Percentiles rank a stretch among this genome's conserved stretches.
These are phyloP conservation scores for Paracamarosporium sp. DNA, from an alignment of 2,329 filamentous ascomycete genomes.

Conservation along the genomic window DNA sequence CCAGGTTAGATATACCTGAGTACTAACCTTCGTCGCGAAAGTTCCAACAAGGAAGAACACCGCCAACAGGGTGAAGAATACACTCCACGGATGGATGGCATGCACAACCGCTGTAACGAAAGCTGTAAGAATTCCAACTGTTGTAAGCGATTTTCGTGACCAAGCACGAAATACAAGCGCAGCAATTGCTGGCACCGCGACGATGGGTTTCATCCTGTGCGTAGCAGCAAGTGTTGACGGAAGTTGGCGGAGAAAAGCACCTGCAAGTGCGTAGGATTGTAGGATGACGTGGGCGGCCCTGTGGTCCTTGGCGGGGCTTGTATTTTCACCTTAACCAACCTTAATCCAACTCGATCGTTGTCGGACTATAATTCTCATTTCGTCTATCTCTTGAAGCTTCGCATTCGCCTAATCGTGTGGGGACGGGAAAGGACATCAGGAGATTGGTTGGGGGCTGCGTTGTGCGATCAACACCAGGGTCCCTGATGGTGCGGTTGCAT, in stretches of 20 bases:
- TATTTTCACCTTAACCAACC: not conserved
- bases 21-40: constrained; percentile 75
- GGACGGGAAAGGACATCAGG: not conserved
- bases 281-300: not conserved
- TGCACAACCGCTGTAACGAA: constrained; percentile 77
- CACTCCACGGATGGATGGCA: constrained; percentile 88
- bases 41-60: constrained; percentile 90
- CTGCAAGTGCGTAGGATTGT: not conserved
- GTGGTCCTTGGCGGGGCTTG: not conserved
- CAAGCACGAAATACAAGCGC: constrained; percentile 49
- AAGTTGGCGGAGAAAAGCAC: not conserved
- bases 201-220: constrained; percentile 35
- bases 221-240: constrained; percentile 11
- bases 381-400: not conserved
- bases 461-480: not conserved
- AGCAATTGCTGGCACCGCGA: constrained; percentile 41
- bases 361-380: not conserved
- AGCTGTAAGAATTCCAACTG: constrained; percentile 75
- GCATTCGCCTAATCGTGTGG: not conserved
- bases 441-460: not conserved
- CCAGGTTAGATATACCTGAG: not conserved
- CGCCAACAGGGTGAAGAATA: constrained; percentile 84
- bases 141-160: constrained; percentile 71
- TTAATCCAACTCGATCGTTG: not conserved
- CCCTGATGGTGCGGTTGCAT: not conserved